phyloP scores from a whole-genome alignment of 345 rosid genomes.

The Heritiera littoralis region DNA sequence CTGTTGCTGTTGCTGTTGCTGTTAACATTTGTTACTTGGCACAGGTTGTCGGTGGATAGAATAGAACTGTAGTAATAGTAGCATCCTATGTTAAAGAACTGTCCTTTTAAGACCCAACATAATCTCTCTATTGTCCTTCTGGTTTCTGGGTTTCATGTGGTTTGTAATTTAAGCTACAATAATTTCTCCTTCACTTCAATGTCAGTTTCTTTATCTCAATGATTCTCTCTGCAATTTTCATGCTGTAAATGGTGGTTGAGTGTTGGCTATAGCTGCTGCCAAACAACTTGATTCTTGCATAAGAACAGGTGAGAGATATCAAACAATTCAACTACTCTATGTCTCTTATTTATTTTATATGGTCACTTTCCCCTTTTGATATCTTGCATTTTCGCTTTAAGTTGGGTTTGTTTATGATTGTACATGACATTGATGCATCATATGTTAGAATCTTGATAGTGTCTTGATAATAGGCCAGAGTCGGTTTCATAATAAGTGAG shows the following conservation, averaged over 20 bases:
- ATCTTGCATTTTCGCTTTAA: not conserved
- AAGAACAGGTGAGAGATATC: slow-evolving; percentile 7
- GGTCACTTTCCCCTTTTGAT: not conserved
- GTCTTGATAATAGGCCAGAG: not conserved
- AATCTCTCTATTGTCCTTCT: not conserved
- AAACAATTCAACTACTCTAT: not conserved
- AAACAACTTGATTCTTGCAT: not conserved
- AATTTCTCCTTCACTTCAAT: slow-evolving; percentile 12
- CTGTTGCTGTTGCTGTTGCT: too few species aligned
- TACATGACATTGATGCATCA: not conserved
- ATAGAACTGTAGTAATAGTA: not conserved
- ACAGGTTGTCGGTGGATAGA: not conserved
- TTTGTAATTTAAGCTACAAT: slow-evolving; percentile 2
- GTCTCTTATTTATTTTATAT: not conserved
- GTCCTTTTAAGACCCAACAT: not conserved
- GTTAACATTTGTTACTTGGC: not conserved
- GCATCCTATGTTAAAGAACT: slow-evolving; percentile 11
- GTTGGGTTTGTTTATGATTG: not conserved
- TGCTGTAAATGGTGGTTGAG: not conserved
- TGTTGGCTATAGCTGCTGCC: not conserved
- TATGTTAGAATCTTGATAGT: not conserved
- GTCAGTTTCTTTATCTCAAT: not conserved
- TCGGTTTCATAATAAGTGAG: not conserved
- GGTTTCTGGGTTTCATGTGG: not conserved
- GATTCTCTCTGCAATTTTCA: not conserved